Evolutionary conservation across 768 basidiomycete species (phyloP), one percentile per base, ranked within the genome.

Genomic region (Macrocybe gigantea): DNA sequence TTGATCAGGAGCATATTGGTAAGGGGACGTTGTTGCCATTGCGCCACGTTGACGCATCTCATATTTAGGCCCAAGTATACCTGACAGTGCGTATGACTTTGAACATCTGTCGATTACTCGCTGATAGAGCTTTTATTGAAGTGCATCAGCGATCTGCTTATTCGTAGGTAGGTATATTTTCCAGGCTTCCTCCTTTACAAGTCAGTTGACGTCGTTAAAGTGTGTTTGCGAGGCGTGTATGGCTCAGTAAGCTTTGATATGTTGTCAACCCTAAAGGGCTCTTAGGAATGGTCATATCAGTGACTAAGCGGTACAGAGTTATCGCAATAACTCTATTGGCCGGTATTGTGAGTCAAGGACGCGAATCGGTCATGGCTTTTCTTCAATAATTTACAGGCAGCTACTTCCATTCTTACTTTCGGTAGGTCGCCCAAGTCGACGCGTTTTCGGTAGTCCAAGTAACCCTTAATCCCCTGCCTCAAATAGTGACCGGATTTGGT

Each of bases 131-230:
- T 10, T 33, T 5, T 14, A 29, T 9, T 6, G n/a, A n/a, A 66
- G 64, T 51, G 53, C 49, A 49, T 59, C 38, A 66, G 61, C 47
- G 64, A 67, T 44, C 43, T 59, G 33, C 54, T 63, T 41, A 59
- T 69, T 42, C 43, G 68, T 59, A 53, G 55, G 68, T 68, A 50
- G 38, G 57, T 53, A n/a, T 15, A 14, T 14, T 31, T 5, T 15
- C 34, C 14, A 29, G 22, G 10, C 12, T 15, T 38, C 31, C 5
- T 32, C 8, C 5, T 13, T 13, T 5, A 31, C 31, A 13, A 5
- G 22, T 29, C 15, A 15, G 15, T 53, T 32, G 50, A 15, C 31
- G 14, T 5, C 13, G 13, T 10, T 36, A 1, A 49, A 64, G 63
- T 42, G 50, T 63, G 22, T 63, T 61, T 48, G 57, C 51, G 6